Base-by-base conservation (phyloP, 2,329 filamentous ascomycete species). In the Calonectria fujianensis region DNA sequence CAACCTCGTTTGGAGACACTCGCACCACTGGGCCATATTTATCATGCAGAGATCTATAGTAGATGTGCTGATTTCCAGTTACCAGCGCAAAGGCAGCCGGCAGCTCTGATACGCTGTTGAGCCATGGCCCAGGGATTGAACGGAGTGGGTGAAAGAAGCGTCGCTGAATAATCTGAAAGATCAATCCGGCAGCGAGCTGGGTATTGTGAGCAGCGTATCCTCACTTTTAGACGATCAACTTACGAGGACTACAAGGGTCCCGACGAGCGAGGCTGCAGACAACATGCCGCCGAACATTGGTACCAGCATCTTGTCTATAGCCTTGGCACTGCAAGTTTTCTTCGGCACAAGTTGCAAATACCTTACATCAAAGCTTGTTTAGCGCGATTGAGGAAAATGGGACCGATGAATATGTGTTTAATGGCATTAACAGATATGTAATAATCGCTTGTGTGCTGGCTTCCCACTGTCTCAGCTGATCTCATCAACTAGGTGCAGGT, bases 11-110 rank as follows among this genome's bases (percentile, higher is more conserved):
- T 37, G 63, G 63, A 51, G 63, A 66, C 2, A 66, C 63, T 50
- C 63, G 63, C 6, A 66, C 63, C 14, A 66, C 63, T 51, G 41
- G 63, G 41, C 63, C 63, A 37, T 66, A 66, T 51, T 51, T 66
- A 6, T 51, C 41, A 51, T 51, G 41, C 7, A 66, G 7, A 13
- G 41, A 50, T 20, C 57, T 41, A 14, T 63, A 63, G 35, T 63
- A 63, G 16, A 63, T 31, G 35, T 63, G 57, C 5, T 63, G 57
- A 18, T 63, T 63, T 31, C 57, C 57, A 18, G 57, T 63, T 4
- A 63, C 24, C 2, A 63, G 24, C 0, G 57, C 57, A n/a, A 41
- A 41, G 14, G 35, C 57, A 20, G 57, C 57, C 10, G 57, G 57
- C 24, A 63, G 35, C 24, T 63, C 57, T 14, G 57, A 63, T 20